phyloP scores from a whole-genome alignment of 441 rosid species.

The Syzygium malaccense region DNA sequence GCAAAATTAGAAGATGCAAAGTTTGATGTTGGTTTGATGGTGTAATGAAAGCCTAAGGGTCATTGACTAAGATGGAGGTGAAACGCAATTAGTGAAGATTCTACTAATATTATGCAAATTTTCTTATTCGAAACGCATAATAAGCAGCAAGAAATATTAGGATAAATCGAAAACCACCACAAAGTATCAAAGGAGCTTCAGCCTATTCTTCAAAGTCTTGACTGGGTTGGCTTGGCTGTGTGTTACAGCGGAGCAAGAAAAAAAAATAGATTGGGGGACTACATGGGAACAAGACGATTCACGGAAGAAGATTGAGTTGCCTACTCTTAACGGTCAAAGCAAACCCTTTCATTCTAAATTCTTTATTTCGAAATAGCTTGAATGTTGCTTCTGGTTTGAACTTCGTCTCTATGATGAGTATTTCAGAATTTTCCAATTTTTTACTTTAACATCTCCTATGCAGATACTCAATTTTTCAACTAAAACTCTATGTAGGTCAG shows the following conservation, averaged over 20 bases:
- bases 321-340: too few species aligned
- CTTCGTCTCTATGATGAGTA: neutral
- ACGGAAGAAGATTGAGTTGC: neutral
- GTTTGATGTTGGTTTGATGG: neutral
- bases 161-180: neutral
- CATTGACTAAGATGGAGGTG: too few species aligned
- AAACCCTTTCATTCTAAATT: too few species aligned
- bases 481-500: conserved; percentile 47
- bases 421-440: neutral
- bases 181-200: neutral
- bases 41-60: neutral
- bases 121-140: neutral
- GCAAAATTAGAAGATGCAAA: neutral
- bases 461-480: neutral
- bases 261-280: neutral
- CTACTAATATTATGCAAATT: neutral
- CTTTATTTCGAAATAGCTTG: too few species aligned
- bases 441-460: neutral
- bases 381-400: too few species aligned
- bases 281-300: neutral
- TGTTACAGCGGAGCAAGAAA: neutral
- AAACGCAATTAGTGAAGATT: neutral
- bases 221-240: neutral
- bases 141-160: neutral
- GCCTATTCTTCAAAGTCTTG: neutral